A percentile compares a stretch with the other conserved stretches of the same genome.
These are phyloP conservation scores for Coniochaeta sp. DNA, from an alignment of 2,329 filamentous ascomycete genomes.

Conservation along the genomic window DNA sequence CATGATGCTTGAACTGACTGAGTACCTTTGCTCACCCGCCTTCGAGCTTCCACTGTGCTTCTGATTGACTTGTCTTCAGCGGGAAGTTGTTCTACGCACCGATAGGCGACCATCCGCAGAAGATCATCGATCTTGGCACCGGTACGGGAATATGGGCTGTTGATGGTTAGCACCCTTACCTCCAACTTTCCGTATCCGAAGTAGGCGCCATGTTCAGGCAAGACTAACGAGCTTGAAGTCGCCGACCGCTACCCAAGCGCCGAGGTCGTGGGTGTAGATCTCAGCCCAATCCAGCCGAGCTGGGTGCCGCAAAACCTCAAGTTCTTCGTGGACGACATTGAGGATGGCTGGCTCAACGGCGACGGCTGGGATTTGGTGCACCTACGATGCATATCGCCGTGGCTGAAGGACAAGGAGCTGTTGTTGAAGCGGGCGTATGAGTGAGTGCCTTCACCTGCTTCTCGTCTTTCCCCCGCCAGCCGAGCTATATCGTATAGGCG, in stretches of 20 bases:
- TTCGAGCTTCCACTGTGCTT: no score
- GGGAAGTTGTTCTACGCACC: slow-evolving; percentile 30
- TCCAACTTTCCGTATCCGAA: no score
- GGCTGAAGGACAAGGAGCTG: slow-evolving; percentile 40
- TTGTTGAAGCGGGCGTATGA: slow-evolving; percentile 23
- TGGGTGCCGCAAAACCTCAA: slow-evolving; percentile 43
- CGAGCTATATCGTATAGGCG: no score
- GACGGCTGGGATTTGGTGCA: slow-evolving; percentile 54
- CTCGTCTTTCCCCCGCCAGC: not conserved
- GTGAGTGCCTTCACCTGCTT: not conserved
- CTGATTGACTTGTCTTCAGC: not conserved
- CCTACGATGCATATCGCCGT: slow-evolving; percentile 28
- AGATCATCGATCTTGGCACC: slow-evolving; percentile 41
- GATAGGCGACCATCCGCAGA: slow-evolving; percentile 30
- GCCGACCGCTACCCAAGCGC: slow-evolving; percentile 12
- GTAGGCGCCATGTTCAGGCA: no score
- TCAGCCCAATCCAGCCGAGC: slow-evolving; percentile 25
- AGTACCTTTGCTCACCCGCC: no score
- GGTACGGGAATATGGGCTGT: slow-evolving; percentile 50
- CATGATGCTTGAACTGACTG: slow-evolving; percentile 36
- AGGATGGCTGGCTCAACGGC: slow-evolving; percentile 46
- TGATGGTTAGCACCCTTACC: slow-evolving; percentile 26
- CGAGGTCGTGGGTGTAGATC: slow-evolving; percentile 23
- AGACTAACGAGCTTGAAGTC: no score
- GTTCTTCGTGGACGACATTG: slow-evolving; percentile 48